Evolutionary conservation across 1,284 basidiomycete species (phyloP).

Genomic region (Sphagnurus paluster): DNA sequence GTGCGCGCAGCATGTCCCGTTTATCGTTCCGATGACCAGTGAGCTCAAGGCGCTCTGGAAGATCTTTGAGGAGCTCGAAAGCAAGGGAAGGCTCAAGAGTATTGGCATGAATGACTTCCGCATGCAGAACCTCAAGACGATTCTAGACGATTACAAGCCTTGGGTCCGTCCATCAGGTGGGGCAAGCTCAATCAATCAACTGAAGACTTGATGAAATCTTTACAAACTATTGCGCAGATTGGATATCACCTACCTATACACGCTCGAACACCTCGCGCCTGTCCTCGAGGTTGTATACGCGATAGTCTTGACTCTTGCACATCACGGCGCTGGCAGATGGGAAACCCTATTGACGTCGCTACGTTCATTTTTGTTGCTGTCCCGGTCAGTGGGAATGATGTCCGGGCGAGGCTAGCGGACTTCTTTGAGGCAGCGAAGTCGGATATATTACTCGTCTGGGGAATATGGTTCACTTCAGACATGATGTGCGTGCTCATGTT

Average conservation of each 20-base stretch:
- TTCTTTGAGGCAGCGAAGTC: slow-evolving; percentile 40
- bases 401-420: slow-evolving; percentile 35
- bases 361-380: slow-evolving; percentile 28
- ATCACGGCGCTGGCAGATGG: slow-evolving; percentile 21
- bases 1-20: slow-evolving; percentile 43
- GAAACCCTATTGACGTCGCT: slow-evolving; percentile 32
- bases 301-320: too few relatives aligned
- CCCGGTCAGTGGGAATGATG: slow-evolving; percentile 26
- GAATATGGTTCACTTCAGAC: slow-evolving; percentile 44
- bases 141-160: slow-evolving; percentile 47
- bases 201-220: not conserved
- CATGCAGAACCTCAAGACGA: slow-evolving; percentile 47
- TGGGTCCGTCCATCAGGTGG: slow-evolving; percentile 60
- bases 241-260: slow-evolving; percentile 24
- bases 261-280: slow-evolving; percentile 18
- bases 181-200: slow-evolving; percentile 3
- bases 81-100: slow-evolving; percentile 38
- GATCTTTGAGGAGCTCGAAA: slow-evolving; percentile 34
- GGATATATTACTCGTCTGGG: slow-evolving; percentile 48
- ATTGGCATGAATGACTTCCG: slow-evolving; percentile 66
- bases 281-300: too few relatives aligned
- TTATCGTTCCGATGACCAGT: slow-evolving; percentile 25
- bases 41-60: slow-evolving; percentile 33
- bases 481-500: slow-evolving; percentile 33
- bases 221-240: too few relatives aligned